Conservation (phyloP, 1,284 basidiomycete species). For the Coniferiporia sulphurascens region DNA sequence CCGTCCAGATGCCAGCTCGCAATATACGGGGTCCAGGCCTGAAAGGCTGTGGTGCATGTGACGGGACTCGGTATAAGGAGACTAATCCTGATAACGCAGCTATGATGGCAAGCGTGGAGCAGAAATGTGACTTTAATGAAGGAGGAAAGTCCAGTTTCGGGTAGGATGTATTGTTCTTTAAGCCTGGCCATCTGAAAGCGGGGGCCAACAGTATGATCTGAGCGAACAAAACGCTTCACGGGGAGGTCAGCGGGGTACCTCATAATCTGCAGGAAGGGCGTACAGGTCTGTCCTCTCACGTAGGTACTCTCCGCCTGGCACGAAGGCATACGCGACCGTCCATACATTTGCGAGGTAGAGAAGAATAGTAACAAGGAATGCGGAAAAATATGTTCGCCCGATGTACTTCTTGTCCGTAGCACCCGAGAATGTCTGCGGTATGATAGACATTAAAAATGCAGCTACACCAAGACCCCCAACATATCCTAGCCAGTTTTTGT, state of each 20-base stretch:
- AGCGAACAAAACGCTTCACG: constrained; percentile 12
- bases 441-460: constrained; percentile 62
- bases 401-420: constrained; percentile 37
- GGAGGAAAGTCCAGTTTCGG: not conserved
- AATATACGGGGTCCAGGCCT: constrained; percentile 66
- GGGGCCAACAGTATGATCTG: constrained; percentile 12
- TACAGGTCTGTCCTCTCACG: constrained; percentile 78
- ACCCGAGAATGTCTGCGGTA: constrained; percentile 50
- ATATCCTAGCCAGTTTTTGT: constrained; percentile 74
- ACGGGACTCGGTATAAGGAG: constrained; percentile 50
- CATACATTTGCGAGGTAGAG: constrained; percentile 71
- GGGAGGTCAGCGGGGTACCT: not conserved
- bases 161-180: not conserved
- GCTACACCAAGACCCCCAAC: constrained; percentile 64
- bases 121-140: constrained; percentile 17
- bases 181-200: constrained; percentile 10
- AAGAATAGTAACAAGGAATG: constrained; percentile 60
- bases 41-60: constrained; percentile 49
- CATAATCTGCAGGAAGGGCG: constrained; percentile 24
- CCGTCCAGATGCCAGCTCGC: constrained; percentile 90
- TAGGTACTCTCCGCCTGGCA: constrained; percentile 77
- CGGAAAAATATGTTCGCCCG: constrained; percentile 47
- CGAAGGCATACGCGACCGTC: constrained; percentile 93
- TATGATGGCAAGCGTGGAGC: constrained; percentile 37
- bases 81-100: constrained; percentile 48